Percentiles rank a stretch among this genome's conserved stretches.
Conservation (phyloP, 768 basidiomycete genomes). For the Xerocomus potaroensis region DNA sequence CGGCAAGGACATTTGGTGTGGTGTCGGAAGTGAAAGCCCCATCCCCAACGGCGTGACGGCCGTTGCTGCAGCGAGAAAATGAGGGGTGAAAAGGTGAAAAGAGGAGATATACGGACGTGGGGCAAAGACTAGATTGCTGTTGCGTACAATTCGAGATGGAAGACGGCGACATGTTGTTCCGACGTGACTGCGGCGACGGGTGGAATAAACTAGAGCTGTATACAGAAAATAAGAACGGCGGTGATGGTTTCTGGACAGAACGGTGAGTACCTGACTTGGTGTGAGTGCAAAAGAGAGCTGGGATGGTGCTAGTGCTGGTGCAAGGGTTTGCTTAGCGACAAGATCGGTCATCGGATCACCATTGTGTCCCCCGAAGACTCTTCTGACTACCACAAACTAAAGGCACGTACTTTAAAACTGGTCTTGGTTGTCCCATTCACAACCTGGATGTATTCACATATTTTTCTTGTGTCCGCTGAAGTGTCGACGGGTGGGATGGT, state of each 20-base stretch:
- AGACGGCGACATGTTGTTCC: slow-evolving; percentile 79
- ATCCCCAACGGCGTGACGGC: slow-evolving; percentile 95
- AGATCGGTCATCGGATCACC: slow-evolving; percentile 1
- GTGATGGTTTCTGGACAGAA: background rate
- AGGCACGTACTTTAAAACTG: background rate
- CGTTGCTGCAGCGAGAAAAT: slow-evolving; percentile 60
- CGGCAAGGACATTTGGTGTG: slow-evolving; percentile 76
- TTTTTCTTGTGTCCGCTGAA: background rate
- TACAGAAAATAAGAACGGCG: no score
- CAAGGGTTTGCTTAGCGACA: slow-evolving; percentile 4
- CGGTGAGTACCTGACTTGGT: slow-evolving; percentile 5
- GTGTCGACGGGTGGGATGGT: no score
- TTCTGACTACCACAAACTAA: background rate
- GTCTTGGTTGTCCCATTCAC: no score
- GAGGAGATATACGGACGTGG: slow-evolving; percentile 57
- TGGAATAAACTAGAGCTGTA: slow-evolving; percentile 5
- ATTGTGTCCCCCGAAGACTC: slow-evolving; percentile 19
- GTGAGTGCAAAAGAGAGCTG: no score
- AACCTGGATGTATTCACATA: no score
- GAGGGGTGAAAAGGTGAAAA: slow-evolving; percentile 5
- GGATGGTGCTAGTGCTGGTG: slow-evolving; percentile 13
- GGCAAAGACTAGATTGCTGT: slow-evolving; percentile 90
- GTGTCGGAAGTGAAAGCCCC: slow-evolving; percentile 82
- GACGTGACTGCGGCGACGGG: slow-evolving; percentile 54
- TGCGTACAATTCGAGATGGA: slow-evolving; percentile 68